Base-by-base conservation (phyloP, 805 yeast genomes). In the Starmerella apis region DNA sequence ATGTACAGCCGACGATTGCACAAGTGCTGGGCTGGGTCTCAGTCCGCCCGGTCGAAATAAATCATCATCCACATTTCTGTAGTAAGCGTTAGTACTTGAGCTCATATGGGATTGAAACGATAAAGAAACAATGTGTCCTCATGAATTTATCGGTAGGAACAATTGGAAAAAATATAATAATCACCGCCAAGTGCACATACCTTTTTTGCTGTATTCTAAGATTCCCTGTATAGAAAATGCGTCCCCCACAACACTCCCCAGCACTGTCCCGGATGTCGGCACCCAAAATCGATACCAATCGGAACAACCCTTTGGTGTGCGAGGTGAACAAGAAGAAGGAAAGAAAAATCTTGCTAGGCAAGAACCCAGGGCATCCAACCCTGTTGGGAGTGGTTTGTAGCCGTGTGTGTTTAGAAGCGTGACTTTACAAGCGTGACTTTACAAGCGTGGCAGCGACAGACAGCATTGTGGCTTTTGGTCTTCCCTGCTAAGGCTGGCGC, bases 11-110 rank as follows among this genome's bases (percentile, higher is more conserved):
- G 44, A 41, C 46, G 46, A 57, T 48, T 59, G 58, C 57, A 50
- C 48, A 14, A 46, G 27, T 42, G 55, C 56, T 36, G 59, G 48
- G 38, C 38, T 20, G 39, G 39, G 42, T 39, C 38, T 65, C 59
- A 56, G 68, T 63, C 68, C 68, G 68, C 68, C 68, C 68, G 68
- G 68, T 65, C 68, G 66, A 61, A 56, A 55, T 54, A 53, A 55
- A 58, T 64, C 68, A 49, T 64, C 67, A 63, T 61, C 55, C 64
- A 57, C 61, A 25, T 38, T 27, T 13, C 52, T 48, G 31, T 19
- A 25, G 31, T n/a, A n/a, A n/a, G 46, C 14, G 62, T 57, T 60
- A 58, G 62, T 53, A 49, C 36, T 38, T 32, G 46, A 43, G 62
- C 63, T 61, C 65, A 61, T 56, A 55, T 53, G 59, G 57, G 57